phyloP scores from a whole-genome alignment of 2,329 filamentous ascomycete species.

The Cercospora sojina region DNA sequence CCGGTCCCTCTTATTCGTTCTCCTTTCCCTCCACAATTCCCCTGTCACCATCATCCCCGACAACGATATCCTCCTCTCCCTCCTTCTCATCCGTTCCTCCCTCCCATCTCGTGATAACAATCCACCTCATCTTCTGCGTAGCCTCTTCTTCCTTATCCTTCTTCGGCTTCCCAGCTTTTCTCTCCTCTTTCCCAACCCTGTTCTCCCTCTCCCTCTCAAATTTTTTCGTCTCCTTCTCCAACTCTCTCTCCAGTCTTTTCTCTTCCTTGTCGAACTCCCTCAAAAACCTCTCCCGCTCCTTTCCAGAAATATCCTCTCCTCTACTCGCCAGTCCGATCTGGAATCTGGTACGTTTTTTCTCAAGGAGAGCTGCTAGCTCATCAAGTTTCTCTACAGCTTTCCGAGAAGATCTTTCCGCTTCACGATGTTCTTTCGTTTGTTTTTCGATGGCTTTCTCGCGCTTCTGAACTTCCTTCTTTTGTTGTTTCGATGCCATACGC shows the following conservation, averaged over 20 bases:
- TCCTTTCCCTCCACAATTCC: too few species aligned
- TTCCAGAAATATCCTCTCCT: neutral
- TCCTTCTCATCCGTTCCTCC: constrained; percentile 6
- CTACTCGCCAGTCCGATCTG: constrained; percentile 3
- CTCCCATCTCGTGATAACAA: constrained; percentile 28
- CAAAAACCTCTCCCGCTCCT: constrained; percentile 7
- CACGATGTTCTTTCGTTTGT: constrained; percentile 18
- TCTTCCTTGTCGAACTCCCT: constrained; percentile 18
- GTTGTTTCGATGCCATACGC: constrained; percentile 24
- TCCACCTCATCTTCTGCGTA: constrained; percentile 32
- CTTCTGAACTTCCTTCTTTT: constrained; percentile 22
- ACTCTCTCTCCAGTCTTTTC: constrained; percentile 12
- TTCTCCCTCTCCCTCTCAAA: constrained; percentile 17
- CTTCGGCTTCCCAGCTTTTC: neutral
- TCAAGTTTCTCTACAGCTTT: constrained; percentile 25
- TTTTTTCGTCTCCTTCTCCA: constrained; percentile 18
- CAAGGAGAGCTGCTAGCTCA: constrained; percentile 16
- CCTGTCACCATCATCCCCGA: neutral
- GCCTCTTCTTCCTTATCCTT: constrained; percentile 26
- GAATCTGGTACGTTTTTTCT: constrained; percentile 14
- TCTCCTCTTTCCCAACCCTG: constrained; percentile 11
- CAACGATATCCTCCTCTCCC: neutral
- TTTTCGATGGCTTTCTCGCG: constrained; percentile 14
- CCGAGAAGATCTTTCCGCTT: neutral
- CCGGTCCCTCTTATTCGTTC: too few species aligned